Evolutionary conservation across 176 grass and related monocot genomes (phyloP), one percentile per base, ranked within the genome.

Genomic region (Pontederia paniculata): DNA sequence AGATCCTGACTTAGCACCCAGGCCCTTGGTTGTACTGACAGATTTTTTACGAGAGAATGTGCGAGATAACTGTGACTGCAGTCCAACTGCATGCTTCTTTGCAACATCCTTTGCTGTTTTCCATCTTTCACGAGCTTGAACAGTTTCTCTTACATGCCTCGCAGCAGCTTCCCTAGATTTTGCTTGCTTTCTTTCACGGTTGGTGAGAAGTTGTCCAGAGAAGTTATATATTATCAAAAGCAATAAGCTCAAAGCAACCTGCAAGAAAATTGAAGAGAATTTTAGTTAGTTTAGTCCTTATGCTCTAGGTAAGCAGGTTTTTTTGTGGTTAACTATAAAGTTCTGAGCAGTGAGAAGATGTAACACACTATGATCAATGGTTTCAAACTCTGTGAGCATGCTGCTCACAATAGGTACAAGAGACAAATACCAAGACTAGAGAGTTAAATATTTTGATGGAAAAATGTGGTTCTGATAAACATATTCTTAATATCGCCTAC

Each of bases 211-310:
- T 70, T 89, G 78, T 52, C 70, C 93, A 45, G 93, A 90, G 69
- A 74, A 97, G 73, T 84, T 97, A 65, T 88, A 90, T 77, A 97
- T 86, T 54, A 90, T 63, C 25, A 97, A 63, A 44, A 97, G 79
- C 17, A 82, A 42, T 37, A 88, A 53, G 9, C 69, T 73, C 62
- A 97, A 68, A 45, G 62, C 50, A 60, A 82, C 71, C 93, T 97
- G 55, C 73, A 60, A 58, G 23, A 45, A 63, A 51, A 13, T 13
- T 57, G 14, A 57, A 12, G 22, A 28, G 8, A 50, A 8, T 5
- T 50, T 50, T 15, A 31, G 25, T 31, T 31, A 31, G 25, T 31
- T 31, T 31, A 31, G n/a, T n/a, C n/a, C n/a, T n/a, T n/a, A n/a
- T 1, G 5, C 5, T 31, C 1, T 31, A 2, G 1, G 25, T 31